These are phyloP conservation scores for Cladosporium sp. DNA, from an alignment of 2,329 filamentous ascomycete genomes.

Conservation along the genomic window DNA sequence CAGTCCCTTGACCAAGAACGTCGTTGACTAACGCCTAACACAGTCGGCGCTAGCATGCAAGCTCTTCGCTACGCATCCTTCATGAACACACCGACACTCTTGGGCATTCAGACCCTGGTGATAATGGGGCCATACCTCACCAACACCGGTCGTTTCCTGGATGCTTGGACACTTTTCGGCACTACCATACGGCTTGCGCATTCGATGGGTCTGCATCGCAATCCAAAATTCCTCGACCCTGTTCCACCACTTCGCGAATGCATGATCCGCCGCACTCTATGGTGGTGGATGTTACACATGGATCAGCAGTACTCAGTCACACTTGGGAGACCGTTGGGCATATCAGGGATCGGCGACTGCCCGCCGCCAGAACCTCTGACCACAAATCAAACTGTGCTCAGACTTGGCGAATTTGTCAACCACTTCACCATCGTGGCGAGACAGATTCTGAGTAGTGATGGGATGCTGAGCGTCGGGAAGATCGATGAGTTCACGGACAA, in stretches of 20 bases:
- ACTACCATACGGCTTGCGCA: slow-evolving; percentile 47
- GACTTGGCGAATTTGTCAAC: slow-evolving; percentile 43
- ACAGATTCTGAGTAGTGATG: slow-evolving; percentile 43
- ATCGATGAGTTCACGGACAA: slow-evolving; percentile 47
- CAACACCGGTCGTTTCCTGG: slow-evolving; percentile 47
- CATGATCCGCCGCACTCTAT: slow-evolving; percentile 41
- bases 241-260: slow-evolving; percentile 39
- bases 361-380: slow-evolving; percentile 43
- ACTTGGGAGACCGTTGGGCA: slow-evolving; percentile 45
- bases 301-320: slow-evolving; percentile 50
- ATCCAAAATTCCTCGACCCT: slow-evolving; percentile 44
- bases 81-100: slow-evolving; percentile 45
- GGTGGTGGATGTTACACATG: slow-evolving; percentile 53
- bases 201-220: slow-evolving; percentile 47
- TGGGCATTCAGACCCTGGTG: slow-evolving; percentile 43
- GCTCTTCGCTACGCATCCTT: slow-evolving; percentile 47
- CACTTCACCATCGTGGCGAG: slow-evolving; percentile 47
- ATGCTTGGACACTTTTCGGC: slow-evolving; percentile 49
- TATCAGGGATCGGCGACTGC: slow-evolving; percentile 48
- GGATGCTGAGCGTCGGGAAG: slow-evolving; percentile 37
- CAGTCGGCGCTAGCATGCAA: slow-evolving; percentile 49
- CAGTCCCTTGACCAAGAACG: not conserved
- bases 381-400: slow-evolving; percentile 40
- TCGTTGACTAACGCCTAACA: slow-evolving; percentile 12
- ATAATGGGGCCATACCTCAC: slow-evolving; percentile 48